phyloP scores from a whole-genome alignment of 108 stramenopile species.

The Cyclostephanos tholiformis region DNA sequence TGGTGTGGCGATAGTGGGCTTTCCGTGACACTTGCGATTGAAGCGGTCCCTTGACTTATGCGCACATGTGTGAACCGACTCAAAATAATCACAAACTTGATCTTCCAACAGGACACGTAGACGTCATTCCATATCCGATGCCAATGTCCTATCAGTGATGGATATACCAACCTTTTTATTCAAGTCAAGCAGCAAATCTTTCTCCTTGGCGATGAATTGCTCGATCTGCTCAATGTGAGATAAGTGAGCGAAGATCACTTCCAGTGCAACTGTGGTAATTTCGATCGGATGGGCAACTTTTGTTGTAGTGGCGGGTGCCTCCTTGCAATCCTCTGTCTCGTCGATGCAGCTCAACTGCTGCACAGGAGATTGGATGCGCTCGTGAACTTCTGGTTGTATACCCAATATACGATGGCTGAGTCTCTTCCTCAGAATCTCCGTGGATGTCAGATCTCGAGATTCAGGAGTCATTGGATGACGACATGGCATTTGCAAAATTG shows the following conservation, averaged over 20 bases:
- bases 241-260: conserved; percentile 71
- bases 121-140: conserved; percentile 19
- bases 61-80: conserved; percentile 69
- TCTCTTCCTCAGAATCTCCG: conserved; percentile 32
- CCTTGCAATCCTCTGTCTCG: conserved; percentile 32
- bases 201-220: conserved; percentile 71
- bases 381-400: background rate
- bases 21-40: conserved; percentile 3
- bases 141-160: conserved; percentile 33
- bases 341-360: conserved; percentile 46
- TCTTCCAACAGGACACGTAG: conserved; percentile 60
- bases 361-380: conserved; percentile 5
- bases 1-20: conserved; percentile 6
- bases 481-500: conserved; percentile 37
- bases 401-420: conserved; percentile 43
- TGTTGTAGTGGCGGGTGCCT: conserved; percentile 2
- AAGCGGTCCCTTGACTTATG: conserved; percentile 47
- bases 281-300: conserved; percentile 16
- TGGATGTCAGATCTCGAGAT: conserved; percentile 5
- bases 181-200: conserved; percentile 76
- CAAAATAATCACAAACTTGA: conserved; percentile 85
- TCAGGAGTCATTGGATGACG: conserved; percentile 12
- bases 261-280: conserved; percentile 44
- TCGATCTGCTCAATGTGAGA: conserved; percentile 72
- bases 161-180: conserved; percentile 56